A percentile compares a stretch with the other conserved stretches of the same genome.
Evolutionary conservation across 441 rosid genomes (phyloP).

Genomic region (Corymbia citriodora): DNA sequence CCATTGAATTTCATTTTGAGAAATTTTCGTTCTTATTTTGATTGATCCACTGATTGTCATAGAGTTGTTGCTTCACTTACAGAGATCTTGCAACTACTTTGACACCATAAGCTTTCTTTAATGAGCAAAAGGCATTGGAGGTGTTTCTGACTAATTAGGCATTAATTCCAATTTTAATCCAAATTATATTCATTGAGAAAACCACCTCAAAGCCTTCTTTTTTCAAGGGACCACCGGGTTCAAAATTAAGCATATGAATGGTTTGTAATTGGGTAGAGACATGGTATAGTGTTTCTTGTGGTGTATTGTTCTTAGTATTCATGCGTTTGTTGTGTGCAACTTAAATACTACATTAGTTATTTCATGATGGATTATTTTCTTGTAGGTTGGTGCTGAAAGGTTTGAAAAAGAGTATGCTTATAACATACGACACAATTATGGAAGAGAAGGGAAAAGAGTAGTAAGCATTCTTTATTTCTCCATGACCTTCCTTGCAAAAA

Average conservation of each 20-base stretch:
- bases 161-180: neutral
- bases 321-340: neutral
- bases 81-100: neutral
- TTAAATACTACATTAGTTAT: neutral
- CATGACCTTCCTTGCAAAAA: neutral
- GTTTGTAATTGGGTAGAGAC: neutral
- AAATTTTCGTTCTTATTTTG: neutral
- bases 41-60: neutral
- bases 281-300: neutral
- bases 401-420: constrained; percentile 95
- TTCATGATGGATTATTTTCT: constrained; percentile 1
- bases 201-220: neutral
- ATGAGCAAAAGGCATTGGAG: neutral
- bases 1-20: neutral
- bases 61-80: neutral
- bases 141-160: neutral
- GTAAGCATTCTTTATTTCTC: constrained; percentile 35
- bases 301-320: neutral
- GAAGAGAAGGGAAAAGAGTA: constrained; percentile 92
- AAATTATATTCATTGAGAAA: neutral
- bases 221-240: neutral
- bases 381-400: constrained; percentile 84
- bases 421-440: constrained; percentile 82
- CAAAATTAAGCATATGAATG: neutral
- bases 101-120: neutral